These are phyloP conservation scores for Harringtonia aguacate DNA, from an alignment of 2,329 filamentous ascomycete genomes.

Conservation along the genomic window DNA sequence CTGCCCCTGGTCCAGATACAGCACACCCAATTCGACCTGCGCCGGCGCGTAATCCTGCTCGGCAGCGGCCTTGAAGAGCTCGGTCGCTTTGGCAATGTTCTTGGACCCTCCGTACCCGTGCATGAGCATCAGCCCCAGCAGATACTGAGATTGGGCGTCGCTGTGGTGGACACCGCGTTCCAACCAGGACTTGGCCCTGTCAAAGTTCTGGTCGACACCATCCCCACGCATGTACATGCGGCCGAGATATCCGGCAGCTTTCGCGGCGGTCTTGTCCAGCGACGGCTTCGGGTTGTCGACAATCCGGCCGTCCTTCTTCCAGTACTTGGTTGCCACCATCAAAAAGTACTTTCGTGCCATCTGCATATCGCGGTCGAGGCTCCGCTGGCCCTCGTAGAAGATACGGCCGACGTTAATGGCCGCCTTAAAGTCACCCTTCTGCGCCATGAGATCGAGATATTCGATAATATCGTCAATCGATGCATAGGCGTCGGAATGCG, in stretches of 20 bases:
- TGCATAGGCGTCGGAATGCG: slow-evolving; percentile 71
- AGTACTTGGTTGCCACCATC: slow-evolving; percentile 69
- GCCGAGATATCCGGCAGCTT: slow-evolving; percentile 78
- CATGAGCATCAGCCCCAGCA: slow-evolving; percentile 73
- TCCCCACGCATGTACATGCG: slow-evolving; percentile 86
- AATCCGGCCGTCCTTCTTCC: slow-evolving; percentile 66
- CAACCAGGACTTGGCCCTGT: slow-evolving; percentile 72
- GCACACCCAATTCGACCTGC: slow-evolving; percentile 69
- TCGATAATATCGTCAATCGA: slow-evolving; percentile 90
- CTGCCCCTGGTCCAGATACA: slow-evolving; percentile 76
- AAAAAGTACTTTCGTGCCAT: slow-evolving; percentile 74
- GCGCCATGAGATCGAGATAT: slow-evolving; percentile 80
- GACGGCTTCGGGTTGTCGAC: slow-evolving; percentile 57
- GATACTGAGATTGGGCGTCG: slow-evolving; percentile 76
- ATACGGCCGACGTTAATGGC: slow-evolving; percentile 78
- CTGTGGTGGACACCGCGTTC: slow-evolving; percentile 63
- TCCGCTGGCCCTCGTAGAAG: slow-evolving; percentile 77
- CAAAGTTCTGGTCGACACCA: slow-evolving; percentile 68
- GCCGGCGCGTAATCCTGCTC: slow-evolving; percentile 73
- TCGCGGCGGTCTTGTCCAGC: slow-evolving; percentile 69
- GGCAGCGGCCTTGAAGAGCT: slow-evolving; percentile 67
- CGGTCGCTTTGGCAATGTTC: slow-evolving; percentile 61
- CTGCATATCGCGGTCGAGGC: slow-evolving; percentile 60
- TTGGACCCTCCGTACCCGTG: slow-evolving; percentile 57
- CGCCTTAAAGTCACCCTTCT: slow-evolving; percentile 80